Evolutionary conservation across 2,329 filamentous ascomycete species (phyloP).

Genomic region (Tolypocladium nubicola): DNA sequence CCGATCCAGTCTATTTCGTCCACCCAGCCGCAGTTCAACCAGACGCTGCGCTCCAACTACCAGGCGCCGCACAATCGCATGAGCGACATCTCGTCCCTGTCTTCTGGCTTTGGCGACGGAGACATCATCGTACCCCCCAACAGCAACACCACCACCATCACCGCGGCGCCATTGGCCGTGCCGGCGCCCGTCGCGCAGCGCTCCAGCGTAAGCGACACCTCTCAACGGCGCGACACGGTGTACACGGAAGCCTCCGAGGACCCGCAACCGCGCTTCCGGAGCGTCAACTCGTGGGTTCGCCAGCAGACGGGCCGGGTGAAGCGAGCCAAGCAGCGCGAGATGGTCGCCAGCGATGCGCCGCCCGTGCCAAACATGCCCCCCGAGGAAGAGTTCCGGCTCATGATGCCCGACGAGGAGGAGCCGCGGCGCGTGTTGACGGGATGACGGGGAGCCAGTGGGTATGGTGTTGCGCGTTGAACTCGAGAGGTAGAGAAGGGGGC

Average conservation of each 20-base stretch:
- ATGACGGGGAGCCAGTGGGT: neutral
- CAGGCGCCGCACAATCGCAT: slow-evolving; percentile 21
- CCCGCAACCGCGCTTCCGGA: slow-evolving; percentile 43
- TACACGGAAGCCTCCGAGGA: slow-evolving; percentile 45
- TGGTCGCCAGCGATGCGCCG: slow-evolving; percentile 18
- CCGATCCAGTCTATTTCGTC: slow-evolving; percentile 3
- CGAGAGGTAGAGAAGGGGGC: neutral
- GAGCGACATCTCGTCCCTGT: slow-evolving; percentile 48
- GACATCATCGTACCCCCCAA: slow-evolving; percentile 39
- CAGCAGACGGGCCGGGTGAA: slow-evolving; percentile 48
- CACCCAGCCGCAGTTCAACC: slow-evolving; percentile 5
- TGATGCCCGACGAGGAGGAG: slow-evolving; percentile 39
- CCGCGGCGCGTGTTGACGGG: slow-evolving; percentile 28
- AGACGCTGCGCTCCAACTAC: slow-evolving; percentile 6
- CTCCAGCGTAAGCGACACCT: slow-evolving; percentile 3
- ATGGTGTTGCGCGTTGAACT: neutral
- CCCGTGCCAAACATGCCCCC: slow-evolving; percentile 30
- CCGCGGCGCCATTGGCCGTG: neutral
- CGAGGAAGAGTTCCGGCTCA: slow-evolving; percentile 36
- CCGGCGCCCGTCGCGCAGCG: slow-evolving; percentile 4
- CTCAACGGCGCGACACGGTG: slow-evolving; percentile 32
- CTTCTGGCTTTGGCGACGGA: slow-evolving; percentile 54
- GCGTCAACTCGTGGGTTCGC: slow-evolving; percentile 52
- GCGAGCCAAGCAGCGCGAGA: slow-evolving; percentile 29
- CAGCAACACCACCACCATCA: slow-evolving; percentile 7